Evolutionary conservation across 495 filamentous ascomycete genomes (phyloP).

Genomic region (Aspergillus sclerotiicarbonarius): DNA sequence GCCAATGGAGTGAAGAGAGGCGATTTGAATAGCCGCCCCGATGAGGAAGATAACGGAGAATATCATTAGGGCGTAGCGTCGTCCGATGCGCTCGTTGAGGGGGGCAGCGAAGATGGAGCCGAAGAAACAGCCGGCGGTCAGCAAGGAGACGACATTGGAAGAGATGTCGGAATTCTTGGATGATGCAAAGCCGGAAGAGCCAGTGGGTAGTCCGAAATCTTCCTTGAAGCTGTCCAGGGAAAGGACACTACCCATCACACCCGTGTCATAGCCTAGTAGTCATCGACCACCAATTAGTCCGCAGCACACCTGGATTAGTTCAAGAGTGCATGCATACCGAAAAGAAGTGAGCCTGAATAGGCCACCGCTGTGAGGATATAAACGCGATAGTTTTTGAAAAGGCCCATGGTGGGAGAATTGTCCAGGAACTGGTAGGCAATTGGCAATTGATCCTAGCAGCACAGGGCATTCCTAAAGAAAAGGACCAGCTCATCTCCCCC

Average conservation of each 20-base stretch:
- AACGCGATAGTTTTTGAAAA: conserved; percentile 53
- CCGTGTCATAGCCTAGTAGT: conserved; percentile 51
- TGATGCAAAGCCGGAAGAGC: conserved; percentile 29
- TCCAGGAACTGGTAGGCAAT: not conserved
- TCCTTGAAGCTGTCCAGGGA: conserved; percentile 54
- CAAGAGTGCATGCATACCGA: conserved; percentile 34
- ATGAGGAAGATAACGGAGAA: conserved; percentile 59
- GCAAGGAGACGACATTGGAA: conserved; percentile 59
- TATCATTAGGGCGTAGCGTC: conserved; percentile 55
- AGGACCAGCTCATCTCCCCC: not conserved
- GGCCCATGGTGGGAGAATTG: conserved; percentile 8
- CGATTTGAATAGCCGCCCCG: conserved; percentile 61
- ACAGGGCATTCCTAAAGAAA: not conserved
- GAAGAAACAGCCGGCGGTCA: conserved; percentile 68
- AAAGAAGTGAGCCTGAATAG: conserved; percentile 53
- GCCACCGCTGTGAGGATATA: conserved; percentile 54
- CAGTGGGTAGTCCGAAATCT: conserved; percentile 48
- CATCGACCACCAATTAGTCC: not conserved
- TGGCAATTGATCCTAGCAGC: conserved; percentile 3
- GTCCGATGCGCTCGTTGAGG: conserved; percentile 57
- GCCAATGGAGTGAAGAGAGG: conserved; percentile 35
- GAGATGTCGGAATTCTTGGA: conserved; percentile 17
- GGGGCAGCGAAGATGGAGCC: conserved; percentile 59
- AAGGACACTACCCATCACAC: conserved; percentile 58
- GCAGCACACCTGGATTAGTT: not conserved